phyloP scores from a whole-genome alignment of 192 early-diverging fungal species.

The Backusella parvicylindrica region DNA sequence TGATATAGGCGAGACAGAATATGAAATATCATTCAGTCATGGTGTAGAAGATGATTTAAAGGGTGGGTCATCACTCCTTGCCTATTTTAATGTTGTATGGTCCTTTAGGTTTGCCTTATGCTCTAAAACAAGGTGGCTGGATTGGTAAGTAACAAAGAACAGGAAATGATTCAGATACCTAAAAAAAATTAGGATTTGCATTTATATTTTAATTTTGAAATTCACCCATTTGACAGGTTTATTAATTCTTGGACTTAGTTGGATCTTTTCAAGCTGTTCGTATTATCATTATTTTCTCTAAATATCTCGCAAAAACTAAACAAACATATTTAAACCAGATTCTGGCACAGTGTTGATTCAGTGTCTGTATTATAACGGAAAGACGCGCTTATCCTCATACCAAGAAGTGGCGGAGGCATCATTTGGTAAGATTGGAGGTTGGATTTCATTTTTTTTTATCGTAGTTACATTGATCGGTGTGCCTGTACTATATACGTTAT shows the following conservation, averaged over 20 bases:
- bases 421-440: slow-evolving; percentile 57
- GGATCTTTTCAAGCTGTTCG: slow-evolving; percentile 16
- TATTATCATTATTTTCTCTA: background rate
- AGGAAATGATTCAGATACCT: background rate
- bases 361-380: slow-evolving; percentile 26
- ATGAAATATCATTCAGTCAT: slow-evolving; percentile 14
- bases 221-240: background rate
- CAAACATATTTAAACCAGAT: background rate
- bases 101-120: slow-evolving; percentile 57
- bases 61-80: slow-evolving; percentile 44
- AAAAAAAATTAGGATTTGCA: background rate
- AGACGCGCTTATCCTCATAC: slow-evolving; percentile 48
- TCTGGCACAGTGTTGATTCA: slow-evolving; percentile 10
- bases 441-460: slow-evolving; percentile 56
- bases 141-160: slow-evolving; percentile 18
- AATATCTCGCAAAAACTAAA: background rate
- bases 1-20: background rate
- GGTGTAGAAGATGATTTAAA: slow-evolving; percentile 17
- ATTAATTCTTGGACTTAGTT: slow-evolving; percentile 14
- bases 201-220: background rate
- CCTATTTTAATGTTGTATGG: slow-evolving; percentile 49
- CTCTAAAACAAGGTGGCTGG: slow-evolving; percentile 30
- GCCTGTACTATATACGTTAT: slow-evolving; percentile 59
- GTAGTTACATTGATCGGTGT: slow-evolving; percentile 63
- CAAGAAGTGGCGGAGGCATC: slow-evolving; percentile 65